A percentile compares a stretch with the other conserved stretches of the same genome.
phyloP scores from a whole-genome alignment of 2,329 filamentous ascomycete genomes.

The Penicillium sp. region DNA sequence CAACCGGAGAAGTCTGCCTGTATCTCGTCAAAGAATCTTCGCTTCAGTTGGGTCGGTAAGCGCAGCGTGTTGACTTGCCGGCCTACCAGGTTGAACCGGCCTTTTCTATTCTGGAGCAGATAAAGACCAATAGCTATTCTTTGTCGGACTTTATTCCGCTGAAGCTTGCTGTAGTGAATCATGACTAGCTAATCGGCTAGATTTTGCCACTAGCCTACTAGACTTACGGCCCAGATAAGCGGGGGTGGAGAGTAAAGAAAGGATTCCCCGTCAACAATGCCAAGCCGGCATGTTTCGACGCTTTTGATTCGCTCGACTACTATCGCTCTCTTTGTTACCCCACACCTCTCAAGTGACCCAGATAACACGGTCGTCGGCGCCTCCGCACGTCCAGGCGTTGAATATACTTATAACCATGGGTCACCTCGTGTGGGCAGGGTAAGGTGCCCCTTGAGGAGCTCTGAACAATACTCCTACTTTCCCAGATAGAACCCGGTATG shows the following conservation, averaged over 20 bases:
- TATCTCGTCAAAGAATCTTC: no score
- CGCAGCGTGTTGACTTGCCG: no score
- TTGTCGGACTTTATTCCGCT: background rate
- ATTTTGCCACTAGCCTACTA: background rate
- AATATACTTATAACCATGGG: background rate
- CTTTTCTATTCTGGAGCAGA: background rate
- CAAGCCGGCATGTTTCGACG: slow-evolving; percentile 14
- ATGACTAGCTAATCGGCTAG: background rate
- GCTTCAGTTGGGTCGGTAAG: no score
- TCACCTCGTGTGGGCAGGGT: background rate
- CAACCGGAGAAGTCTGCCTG: no score
- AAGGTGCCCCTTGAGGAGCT: no score
- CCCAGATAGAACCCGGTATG: slow-evolving; percentile 7
- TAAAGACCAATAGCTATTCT: background rate
- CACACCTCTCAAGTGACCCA: slow-evolving; percentile 1
- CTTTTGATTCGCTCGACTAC: slow-evolving; percentile 5
- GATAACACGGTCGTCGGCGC: slow-evolving; percentile 11
- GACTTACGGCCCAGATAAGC: slow-evolving; percentile 5
- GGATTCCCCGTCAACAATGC: background rate
- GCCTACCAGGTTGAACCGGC: background rate
- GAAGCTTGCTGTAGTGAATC: background rate
- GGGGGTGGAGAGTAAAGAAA: background rate
- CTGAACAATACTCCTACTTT: background rate
- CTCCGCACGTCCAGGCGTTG: slow-evolving; percentile 3
- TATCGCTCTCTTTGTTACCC: slow-evolving; percentile 3